A percentile compares a stretch with the other conserved stretches of the same genome.
phyloP scores from a whole-genome alignment of 352 stramenopile species.

The Blastocystis hominis region DNA sequence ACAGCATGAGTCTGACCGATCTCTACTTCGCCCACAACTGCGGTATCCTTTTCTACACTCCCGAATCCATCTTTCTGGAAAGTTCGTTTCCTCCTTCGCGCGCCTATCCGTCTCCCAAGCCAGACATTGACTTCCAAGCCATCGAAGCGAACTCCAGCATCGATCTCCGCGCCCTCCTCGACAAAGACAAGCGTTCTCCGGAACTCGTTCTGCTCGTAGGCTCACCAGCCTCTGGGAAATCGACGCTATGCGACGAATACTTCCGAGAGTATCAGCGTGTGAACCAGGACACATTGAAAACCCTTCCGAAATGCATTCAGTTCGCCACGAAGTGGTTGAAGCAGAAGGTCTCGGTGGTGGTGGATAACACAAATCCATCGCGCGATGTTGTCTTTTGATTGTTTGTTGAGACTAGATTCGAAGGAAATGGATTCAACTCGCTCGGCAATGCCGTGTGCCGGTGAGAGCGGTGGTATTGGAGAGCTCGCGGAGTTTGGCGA shows the following conservation, averaged over 20 bases:
- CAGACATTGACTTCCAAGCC: slow-evolving; percentile 65
- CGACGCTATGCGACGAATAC: slow-evolving; percentile 71
- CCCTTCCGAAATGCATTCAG: slow-evolving; percentile 69
- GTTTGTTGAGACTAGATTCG: slow-evolving; percentile 61
- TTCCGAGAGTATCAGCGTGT: slow-evolving; percentile 69
- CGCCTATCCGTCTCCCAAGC: slow-evolving; percentile 60
- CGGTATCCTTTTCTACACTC: slow-evolving; percentile 71
- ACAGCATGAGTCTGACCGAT: slow-evolving; percentile 65
- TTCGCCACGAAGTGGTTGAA: slow-evolving; percentile 66
- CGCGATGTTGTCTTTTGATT: neutral
- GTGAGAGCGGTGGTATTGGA: slow-evolving; percentile 73
- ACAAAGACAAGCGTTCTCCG: neutral
- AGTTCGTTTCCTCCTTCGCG: slow-evolving; percentile 63
- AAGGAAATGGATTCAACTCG: slow-evolving; percentile 70
- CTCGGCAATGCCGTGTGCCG: slow-evolving; percentile 66
- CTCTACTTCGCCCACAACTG: slow-evolving; percentile 78
- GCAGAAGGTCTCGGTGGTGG: slow-evolving; percentile 69
- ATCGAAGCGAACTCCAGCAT: neutral
- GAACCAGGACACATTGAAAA: slow-evolving; percentile 76
- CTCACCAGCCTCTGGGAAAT: slow-evolving; percentile 65
- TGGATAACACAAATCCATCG: slow-evolving; percentile 72
- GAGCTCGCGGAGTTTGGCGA: slow-evolving; percentile 69
- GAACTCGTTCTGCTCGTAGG: slow-evolving; percentile 61
- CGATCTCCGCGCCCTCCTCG: neutral
- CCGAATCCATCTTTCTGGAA: slow-evolving; percentile 71